phyloP scores from a whole-genome alignment of 768 basidiomycete species.

The Lactarius trivialis region DNA sequence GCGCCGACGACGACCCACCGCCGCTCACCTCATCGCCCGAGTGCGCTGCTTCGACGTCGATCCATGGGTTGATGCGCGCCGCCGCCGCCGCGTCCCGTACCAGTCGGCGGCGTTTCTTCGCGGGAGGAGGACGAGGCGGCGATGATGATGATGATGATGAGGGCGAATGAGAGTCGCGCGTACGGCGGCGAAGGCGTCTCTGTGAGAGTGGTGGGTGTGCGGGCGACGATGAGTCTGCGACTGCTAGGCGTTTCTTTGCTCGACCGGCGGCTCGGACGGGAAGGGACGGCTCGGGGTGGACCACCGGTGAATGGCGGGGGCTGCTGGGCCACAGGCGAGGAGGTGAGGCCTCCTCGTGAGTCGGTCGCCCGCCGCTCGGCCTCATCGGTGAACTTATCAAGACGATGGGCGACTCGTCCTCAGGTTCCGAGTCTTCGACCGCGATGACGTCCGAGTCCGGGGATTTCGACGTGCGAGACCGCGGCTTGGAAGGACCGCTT shows the following conservation, averaged over 20 bases:
- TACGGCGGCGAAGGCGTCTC: conserved; percentile 26
- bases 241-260: conserved; percentile 26
- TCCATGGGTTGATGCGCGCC: conserved; percentile 39
- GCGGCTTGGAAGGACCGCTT: conserved; percentile 4
- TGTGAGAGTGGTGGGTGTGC: conserved; percentile 31
- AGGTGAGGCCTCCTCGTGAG: conserved; percentile 30
- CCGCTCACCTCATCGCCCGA: conserved; percentile 75
- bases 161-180: not conserved
- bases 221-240: conserved; percentile 29
- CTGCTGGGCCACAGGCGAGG: conserved; percentile 27
- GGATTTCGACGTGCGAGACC: not conserved
- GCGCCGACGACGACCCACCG: conserved; percentile 52
- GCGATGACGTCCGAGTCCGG: conserved; percentile 11
- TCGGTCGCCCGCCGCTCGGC: not conserved
- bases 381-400: conserved; percentile 5
- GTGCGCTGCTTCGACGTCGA: conserved; percentile 68
- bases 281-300: conserved; percentile 38
- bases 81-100: conserved; percentile 30
- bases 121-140: conserved; percentile 6
- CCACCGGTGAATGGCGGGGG: conserved; percentile 7
- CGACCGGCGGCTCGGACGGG: conserved; percentile 37
- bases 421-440: conserved; percentile 13
- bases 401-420: conserved; percentile 3
- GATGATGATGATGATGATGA: conserved; percentile 12
- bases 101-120: conserved; percentile 23